Evolutionary conservation across 768 basidiomycete genomes (phyloP).

Genomic region (Serendipita indica): DNA sequence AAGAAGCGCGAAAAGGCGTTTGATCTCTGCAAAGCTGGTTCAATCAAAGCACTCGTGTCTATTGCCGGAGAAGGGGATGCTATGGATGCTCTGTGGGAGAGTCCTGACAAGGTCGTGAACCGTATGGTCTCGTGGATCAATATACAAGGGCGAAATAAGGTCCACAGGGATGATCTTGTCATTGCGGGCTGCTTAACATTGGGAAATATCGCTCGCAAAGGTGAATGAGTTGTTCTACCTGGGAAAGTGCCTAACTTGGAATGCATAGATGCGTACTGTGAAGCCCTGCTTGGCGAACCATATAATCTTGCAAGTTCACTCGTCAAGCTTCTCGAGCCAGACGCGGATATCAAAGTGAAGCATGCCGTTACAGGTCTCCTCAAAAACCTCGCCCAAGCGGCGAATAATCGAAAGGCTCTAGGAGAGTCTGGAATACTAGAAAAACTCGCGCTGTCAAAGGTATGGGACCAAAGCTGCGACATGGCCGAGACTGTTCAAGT

Average conservation of each 20-base stretch:
- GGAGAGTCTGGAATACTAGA: conserved; percentile 49
- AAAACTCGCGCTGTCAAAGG: conserved; percentile 41
- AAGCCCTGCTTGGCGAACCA: conserved; percentile 35
- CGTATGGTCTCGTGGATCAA: conserved; percentile 70
- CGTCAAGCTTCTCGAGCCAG: conserved; percentile 39
- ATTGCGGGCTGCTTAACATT: conserved; percentile 73
- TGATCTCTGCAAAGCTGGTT: conserved; percentile 68
- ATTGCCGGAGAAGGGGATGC: conserved; percentile 71
- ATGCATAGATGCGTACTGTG: conserved; percentile 27
- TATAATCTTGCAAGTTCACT: conserved; percentile 52
- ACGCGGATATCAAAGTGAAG: conserved; percentile 65
- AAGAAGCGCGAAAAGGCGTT: conserved; percentile 55
- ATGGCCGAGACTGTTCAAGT: conserved; percentile 80
- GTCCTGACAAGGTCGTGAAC: conserved; percentile 46
- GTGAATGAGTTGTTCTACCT: conserved; percentile 26
- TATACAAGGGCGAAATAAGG: conserved; percentile 25
- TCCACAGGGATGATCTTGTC: conserved; percentile 50
- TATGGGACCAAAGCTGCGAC: conserved; percentile 62
- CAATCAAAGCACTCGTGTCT: conserved; percentile 77
- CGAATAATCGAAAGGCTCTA: conserved; percentile 43
- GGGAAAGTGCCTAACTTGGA: conserved; percentile 17
- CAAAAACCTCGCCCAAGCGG: conserved; percentile 63
- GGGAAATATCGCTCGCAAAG: conserved; percentile 66
- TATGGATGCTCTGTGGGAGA: conserved; percentile 63
- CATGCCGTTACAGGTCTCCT: conserved; percentile 79